Conservation (phyloP, 192 early-diverging fungal species). For the Lunasporangiospora selenospora region DNA sequence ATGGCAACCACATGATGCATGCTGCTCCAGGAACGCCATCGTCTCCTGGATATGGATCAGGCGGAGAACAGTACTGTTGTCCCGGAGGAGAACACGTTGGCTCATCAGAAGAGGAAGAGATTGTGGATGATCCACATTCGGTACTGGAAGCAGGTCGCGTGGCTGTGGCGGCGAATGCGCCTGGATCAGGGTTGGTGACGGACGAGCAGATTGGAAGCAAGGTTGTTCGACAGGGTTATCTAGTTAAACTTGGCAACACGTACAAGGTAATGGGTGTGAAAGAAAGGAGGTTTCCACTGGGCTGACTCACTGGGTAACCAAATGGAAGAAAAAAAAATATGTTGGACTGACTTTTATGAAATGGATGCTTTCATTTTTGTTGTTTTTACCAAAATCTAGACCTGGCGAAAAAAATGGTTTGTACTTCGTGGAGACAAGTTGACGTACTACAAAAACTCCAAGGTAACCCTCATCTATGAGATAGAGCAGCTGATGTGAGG, state of each 20-base stretch:
- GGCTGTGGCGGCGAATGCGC: constrained; percentile 42
- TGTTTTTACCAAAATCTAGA: constrained; percentile 27
- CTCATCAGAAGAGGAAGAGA: constrained; percentile 30
- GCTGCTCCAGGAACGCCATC: constrained; percentile 26
- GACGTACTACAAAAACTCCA: constrained; percentile 66
- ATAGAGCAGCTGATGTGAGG: no score
- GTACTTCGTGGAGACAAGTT: constrained; percentile 61
- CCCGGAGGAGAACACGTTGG: neutral
- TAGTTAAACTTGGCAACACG: constrained; percentile 58
- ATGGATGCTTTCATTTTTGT: constrained; percentile 1
- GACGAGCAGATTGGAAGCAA: constrained; percentile 54
- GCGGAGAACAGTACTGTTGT: constrained; percentile 25
- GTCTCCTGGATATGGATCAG: constrained; percentile 34
- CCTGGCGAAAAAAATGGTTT: constrained; percentile 72
- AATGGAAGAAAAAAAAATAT: no score
- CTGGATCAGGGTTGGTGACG: constrained; percentile 36
- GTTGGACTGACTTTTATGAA: no score
- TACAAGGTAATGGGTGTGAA: constrained; percentile 53
- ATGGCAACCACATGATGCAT: no score
- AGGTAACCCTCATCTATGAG: constrained; percentile 50
- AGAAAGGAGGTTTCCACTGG: no score
- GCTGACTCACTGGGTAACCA: no score
- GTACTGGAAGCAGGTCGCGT: constrained; percentile 29
- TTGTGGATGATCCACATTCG: constrained; percentile 25
- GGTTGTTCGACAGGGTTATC: constrained; percentile 58